Percentiles rank a stretch among this genome's conserved stretches.
Conservation (phyloP, 2,329 filamentous ascomycete species). For the Aaosphaeria pasadenensis region DNA sequence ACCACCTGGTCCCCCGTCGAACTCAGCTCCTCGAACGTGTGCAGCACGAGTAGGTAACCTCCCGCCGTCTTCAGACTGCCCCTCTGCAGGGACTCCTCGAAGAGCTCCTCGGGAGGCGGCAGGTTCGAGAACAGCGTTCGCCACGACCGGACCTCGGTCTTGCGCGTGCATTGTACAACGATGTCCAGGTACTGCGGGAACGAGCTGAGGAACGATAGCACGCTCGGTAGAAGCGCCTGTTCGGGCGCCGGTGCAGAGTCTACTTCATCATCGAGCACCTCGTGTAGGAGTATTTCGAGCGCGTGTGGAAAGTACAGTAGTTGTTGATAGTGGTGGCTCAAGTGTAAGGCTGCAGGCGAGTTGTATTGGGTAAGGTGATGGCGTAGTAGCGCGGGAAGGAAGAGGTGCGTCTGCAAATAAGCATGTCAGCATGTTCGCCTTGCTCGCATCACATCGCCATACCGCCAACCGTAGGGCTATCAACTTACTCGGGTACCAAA, state of each 20-base stretch:
- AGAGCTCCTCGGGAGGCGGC: constrained; percentile 84
- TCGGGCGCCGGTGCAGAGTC: constrained; percentile 57
- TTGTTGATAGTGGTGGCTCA: constrained; percentile 81
- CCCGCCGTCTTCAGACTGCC: constrained; percentile 91
- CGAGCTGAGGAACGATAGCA: constrained; percentile 53
- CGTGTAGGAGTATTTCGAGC: constrained; percentile 85
- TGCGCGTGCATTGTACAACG: constrained; percentile 92
- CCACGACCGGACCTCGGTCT: constrained; percentile 95
- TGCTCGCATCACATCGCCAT: background rate
- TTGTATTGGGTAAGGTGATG: constrained; percentile 74
- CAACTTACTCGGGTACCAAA: constrained; percentile 76
- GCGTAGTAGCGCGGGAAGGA: constrained; percentile 82
- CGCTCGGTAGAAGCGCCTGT: constrained; percentile 49
- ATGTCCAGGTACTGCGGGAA: constrained; percentile 86
- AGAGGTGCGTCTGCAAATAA: constrained; percentile 76
- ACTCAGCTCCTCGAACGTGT: constrained; percentile 64
- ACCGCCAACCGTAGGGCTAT: constrained; percentile 2
- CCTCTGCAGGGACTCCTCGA: constrained; percentile 84
- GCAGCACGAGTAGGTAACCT: constrained; percentile 91
- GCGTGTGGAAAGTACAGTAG: constrained; percentile 92
- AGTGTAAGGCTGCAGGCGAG: constrained; percentile 73
- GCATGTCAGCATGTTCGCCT: too few species aligned
- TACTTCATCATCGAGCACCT: constrained; percentile 91
- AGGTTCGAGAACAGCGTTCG: constrained; percentile 88
- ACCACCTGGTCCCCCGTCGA: constrained; percentile 75